Base-by-base conservation (phyloP, 345 rosid genomes). In the Balakata baccata region DNA sequence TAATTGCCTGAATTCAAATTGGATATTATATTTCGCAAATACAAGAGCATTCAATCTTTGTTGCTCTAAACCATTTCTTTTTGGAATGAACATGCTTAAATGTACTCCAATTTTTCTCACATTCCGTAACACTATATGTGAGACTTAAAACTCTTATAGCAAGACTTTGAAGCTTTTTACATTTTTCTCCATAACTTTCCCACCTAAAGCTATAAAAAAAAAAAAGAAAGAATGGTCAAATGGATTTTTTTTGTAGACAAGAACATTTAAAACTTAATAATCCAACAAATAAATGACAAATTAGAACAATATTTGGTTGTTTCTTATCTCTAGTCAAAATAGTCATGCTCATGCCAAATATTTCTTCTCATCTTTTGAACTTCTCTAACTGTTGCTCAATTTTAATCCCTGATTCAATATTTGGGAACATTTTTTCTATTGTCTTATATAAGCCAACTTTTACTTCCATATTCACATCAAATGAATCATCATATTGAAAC, bases 101-200 rank as follows among this genome's bases (percentile, higher is more conserved):
- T 66, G 38, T 66, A 4, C 69, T 66, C 34, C 38, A 66, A 66
- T 66, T 66, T 45, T 38, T 66, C 17, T 66, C 37, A 66, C 53
- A 66, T 43, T 53, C 38, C 13, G 18, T 41, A n/a, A 16, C 54
- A 45, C 53, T 66, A 45, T 53, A 66, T 7, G 38, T 66, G 11
- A 43, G 69, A 66, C 53, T 50, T 50, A 50, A 50, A 50, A 12
- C 16, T 2, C 53, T 50, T 10, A 66, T n/a, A 3, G 53, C 53
- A 66, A 66, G 69, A 41, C 29, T 45, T 66, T 45, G 69, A n/a
- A 66, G 69, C 20, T 61, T 45, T 61, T 34, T 34, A 16, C 65
- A 61, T 37, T 61, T 11, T 34, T 61, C 65, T 13, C 45, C 65
- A 61, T 25, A 61, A 5, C 65, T 61, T 14, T 61, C 10, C 65